Evolutionary conservation across 2,329 filamentous ascomycete genomes (phyloP), one percentile per base, ranked within the genome.

Genomic region (Xylaria sp.): DNA sequence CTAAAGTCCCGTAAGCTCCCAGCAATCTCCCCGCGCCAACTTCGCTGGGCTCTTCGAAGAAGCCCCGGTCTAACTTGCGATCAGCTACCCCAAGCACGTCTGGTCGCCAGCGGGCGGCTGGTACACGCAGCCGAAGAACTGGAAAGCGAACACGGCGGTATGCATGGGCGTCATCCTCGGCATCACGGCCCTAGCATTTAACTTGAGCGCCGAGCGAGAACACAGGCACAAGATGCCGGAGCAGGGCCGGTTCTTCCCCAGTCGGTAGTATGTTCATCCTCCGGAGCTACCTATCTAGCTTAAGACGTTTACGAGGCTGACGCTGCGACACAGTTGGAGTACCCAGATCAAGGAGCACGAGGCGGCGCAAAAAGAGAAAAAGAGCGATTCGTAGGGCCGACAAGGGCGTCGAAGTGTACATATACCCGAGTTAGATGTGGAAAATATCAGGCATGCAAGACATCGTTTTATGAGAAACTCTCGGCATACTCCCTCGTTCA

Each of bases 71-170:
- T 62, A 54, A 52, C 59, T 52, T 53, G 49, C 44, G 26, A 47
- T 52, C 68, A 96, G 91, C 71, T 96, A 96, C 78, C 92, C 92
- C 74, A 97, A 96, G 83, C 93, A 99, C 82, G 91, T 99, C 83
- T 99, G 94, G 94, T 97, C 94, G 70, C 94, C 94, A 59, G 82
- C 93, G 63, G 94, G 94, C 83, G 94, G 94, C 76, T 99, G 94
- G 94, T 99, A 99, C 77, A 79, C 88, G 50, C 93, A 96, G 74
- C 94, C 94, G 49, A 81, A 84, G 64, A 99, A 99, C 82, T 99
- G 94, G 94, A 94, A 89, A 74, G 78, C 79, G 68, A 99, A 99
- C 80, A 99, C 94, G 4, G 81, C 88, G 50, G 80, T 94, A 63
- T 86, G 92, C 71, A 83, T 84, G 56, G 82, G 78, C 44, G 82